phyloP scores from a whole-genome alignment of 306 rosid species.

The Cicer yamashitae region DNA sequence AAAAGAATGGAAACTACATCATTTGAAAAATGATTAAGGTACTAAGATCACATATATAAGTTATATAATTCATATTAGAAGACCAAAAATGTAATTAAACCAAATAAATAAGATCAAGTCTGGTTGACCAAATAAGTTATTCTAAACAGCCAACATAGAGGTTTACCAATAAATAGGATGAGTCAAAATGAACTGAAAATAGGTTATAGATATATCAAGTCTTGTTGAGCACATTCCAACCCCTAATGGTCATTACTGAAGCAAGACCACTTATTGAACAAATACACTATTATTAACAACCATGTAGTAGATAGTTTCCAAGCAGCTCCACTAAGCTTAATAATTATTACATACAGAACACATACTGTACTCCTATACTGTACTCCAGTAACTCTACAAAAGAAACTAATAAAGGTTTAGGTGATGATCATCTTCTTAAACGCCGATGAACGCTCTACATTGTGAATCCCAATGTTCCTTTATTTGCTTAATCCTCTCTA shows the following conservation, averaged over 20 bases:
- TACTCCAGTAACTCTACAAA: neutral
- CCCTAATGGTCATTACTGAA: neutral
- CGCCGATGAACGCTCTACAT: slow-evolving; percentile 66
- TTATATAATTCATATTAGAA: too few relatives aligned
- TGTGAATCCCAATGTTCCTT: slow-evolving; percentile 87
- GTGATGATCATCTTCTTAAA: slow-evolving; percentile 37
- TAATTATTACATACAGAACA: slow-evolving; percentile 1
- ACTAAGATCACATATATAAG: too few relatives aligned
- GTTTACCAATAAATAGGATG: neutral
- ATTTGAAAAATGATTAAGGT: too few relatives aligned
- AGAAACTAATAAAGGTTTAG: slow-evolving; percentile 3
- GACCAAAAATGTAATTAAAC: too few relatives aligned
- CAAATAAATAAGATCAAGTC: too few relatives aligned
- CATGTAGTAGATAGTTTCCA: neutral
- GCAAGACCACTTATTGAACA: neutral
- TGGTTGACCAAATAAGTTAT: neutral
- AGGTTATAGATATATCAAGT: neutral
- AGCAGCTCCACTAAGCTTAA: neutral
- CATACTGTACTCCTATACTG: neutral
- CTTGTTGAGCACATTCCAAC: neutral
- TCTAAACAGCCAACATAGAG: neutral
- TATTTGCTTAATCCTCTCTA: slow-evolving; percentile 73
- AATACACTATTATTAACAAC: neutral
- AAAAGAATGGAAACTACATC: too few relatives aligned
- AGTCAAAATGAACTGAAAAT: neutral